These are phyloP conservation scores for Wickerhamomyces kurtzmanii DNA, from an alignment of 805 yeast genomes.

Conservation along the genomic window DNA sequence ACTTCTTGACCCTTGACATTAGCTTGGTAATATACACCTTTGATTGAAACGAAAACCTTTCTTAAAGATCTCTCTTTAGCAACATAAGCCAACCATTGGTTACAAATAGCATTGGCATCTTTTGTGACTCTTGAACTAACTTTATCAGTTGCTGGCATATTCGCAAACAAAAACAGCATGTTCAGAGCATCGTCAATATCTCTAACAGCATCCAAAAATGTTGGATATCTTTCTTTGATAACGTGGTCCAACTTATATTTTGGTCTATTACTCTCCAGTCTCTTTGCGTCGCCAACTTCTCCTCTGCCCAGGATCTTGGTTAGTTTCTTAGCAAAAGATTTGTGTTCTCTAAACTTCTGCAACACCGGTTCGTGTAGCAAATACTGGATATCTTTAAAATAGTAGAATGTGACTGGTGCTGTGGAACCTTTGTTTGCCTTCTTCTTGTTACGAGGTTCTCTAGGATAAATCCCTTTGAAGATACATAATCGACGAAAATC, in stretches of 20 bases:
- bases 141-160: conserved; percentile 87
- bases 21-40: conserved; percentile 95
- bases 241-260: conserved; percentile 81
- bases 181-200: conserved; percentile 93
- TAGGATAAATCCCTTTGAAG: conserved; percentile 94
- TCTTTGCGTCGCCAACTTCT: conserved; percentile 81
- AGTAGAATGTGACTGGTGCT: conserved; percentile 91
- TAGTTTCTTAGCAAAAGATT: conserved; percentile 85
- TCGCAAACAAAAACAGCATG: conserved; percentile 89
- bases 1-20: conserved; percentile 83
- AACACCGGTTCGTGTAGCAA: conserved; percentile 91
- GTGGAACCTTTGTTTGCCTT: conserved; percentile 98
- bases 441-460: conserved; percentile 93
- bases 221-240: conserved; percentile 91
- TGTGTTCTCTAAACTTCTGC: conserved; percentile 88
- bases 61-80: conserved; percentile 74
- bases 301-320: conserved; percentile 88
- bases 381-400: conserved; percentile 89
- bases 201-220: conserved; percentile 83
- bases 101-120: conserved; percentile 79
- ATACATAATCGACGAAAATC: conserved; percentile 96
- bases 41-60: conserved; percentile 91
- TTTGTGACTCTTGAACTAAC: conserved; percentile 74
- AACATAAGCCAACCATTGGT: conserved; percentile 92
- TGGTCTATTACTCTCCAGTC: conserved; percentile 73